Evolutionary conservation across 2,329 filamentous ascomycete genomes (phyloP), one percentile per base, ranked within the genome.

Genomic region (Anisogramma anomala): DNA sequence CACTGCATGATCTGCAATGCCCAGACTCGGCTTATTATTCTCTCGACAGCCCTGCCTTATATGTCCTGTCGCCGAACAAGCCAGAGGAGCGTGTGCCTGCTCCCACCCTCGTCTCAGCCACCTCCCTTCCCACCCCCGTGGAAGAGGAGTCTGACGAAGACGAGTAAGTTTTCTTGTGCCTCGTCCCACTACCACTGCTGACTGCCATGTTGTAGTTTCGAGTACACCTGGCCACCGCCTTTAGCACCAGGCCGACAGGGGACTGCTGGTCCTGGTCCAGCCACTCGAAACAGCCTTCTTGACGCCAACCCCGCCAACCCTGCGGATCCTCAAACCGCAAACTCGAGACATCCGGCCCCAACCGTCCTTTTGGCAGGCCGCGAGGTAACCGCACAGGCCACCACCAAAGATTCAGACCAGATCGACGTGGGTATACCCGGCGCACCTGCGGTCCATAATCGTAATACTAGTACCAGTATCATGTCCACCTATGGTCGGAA

Each of bases 31-130:
- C 74, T 46, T 67, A 69, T 23, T 70, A 60, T 50, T 71, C 72
- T 11, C 56, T 76, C 41, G 74, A 79, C 56, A 78, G 74, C 54
- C 74, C 74, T 46, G 77, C 72, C 23, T 59, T 79, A 36, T 78
- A 79, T 67, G 71, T 76, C 26, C 22, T 34, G 26, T 28, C 25
- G 18, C 39, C 32, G 34, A 52, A 76, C 74, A 41, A 41, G 18
- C 19, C 11, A n/a, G 31, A 41, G 17, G 23, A 41, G 13, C 51
- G 68, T 69, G 37, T 48, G 43, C 34, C 32, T 42, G 34, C 34
- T 42, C 15, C 36, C 30, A 9, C 8, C 30, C 15, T 11, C 11
- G 8, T 10, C 11, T 15, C 14, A 19, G 30, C 30, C 39, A 28
- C 47, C 13, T 39, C 48, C 3, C 39, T 41, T 38, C 48, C 43